Evolutionary conservation across 164 flowering plant genomes (phyloP).

Genomic region (Chimonanthus praecox): DNA sequence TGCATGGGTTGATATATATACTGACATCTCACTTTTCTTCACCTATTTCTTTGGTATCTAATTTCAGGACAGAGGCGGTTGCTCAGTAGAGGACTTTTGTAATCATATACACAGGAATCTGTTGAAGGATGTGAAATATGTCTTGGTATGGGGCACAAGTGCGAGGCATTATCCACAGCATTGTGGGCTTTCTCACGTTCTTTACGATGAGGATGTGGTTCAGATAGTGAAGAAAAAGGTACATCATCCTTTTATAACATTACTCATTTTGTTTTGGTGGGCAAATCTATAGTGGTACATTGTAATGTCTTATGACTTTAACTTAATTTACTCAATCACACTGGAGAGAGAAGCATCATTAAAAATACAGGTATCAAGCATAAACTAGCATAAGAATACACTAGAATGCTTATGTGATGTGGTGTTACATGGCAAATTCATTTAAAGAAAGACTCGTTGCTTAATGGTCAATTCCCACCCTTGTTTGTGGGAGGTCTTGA

Average conservation of each 20-base stretch:
- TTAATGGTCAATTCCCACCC: too few relatives aligned
- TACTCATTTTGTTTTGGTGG: neutral
- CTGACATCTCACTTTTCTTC: neutral
- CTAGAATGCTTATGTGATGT: too few relatives aligned
- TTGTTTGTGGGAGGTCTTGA: too few relatives aligned
- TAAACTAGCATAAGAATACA: too few relatives aligned
- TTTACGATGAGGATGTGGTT: slow-evolving; percentile 96
- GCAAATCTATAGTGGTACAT: neutral
- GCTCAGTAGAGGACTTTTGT: slow-evolving; percentile 91
- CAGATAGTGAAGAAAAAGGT: slow-evolving; percentile 99
- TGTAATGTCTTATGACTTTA: too few relatives aligned
- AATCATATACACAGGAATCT: slow-evolving; percentile 90
- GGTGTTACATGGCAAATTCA: too few relatives aligned
- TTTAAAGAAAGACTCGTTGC: too few relatives aligned
- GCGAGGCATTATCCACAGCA: slow-evolving; percentile 96
- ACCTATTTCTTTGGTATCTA: neutral
- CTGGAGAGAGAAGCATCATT: too few relatives aligned
- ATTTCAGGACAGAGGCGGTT: slow-evolving; percentile 92
- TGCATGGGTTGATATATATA: neutral
- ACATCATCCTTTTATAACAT: neutral
- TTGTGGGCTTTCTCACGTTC: slow-evolving; percentile 85
- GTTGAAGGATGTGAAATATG: slow-evolving; percentile 90
- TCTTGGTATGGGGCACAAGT: slow-evolving; percentile 93
- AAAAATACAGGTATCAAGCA: too few relatives aligned
- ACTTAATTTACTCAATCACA: too few relatives aligned